Conservation (phyloP, 371 early-diverging fungal species). For the Catenaria anguillulae region DNA sequence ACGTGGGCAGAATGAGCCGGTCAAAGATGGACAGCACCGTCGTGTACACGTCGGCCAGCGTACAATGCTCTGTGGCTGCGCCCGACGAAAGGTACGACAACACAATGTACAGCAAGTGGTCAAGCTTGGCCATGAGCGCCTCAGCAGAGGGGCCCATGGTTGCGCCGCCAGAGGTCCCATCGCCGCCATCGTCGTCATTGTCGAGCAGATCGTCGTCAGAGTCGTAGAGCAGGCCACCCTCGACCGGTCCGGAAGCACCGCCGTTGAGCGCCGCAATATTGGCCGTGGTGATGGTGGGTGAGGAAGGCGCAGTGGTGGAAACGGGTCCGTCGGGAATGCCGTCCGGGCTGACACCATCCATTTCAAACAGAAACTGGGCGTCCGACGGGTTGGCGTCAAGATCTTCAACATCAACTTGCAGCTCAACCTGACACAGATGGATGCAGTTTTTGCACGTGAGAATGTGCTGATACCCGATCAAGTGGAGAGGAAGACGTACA, state of each 20-base stretch:
- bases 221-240: background rate
- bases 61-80: conserved; percentile 15
- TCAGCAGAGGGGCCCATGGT: conserved; percentile 35
- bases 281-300: background rate
- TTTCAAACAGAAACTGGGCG: conserved; percentile 6
- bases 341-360: conserved; percentile 9
- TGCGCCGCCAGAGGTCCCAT: conserved; percentile 11
- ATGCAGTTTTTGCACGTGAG: no score
- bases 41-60: conserved; percentile 37
- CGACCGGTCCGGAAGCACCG: background rate
- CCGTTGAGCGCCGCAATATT: background rate
- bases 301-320: no score
- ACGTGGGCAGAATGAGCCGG: conserved; percentile 60
- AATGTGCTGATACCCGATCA: background rate
- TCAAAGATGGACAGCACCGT: conserved; percentile 63
- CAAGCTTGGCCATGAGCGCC: conserved; percentile 63
- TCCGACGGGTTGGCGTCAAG: conserved; percentile 29
- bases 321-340: background rate
- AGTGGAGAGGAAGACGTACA: conserved; percentile 34
- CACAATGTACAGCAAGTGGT: conserved; percentile 59
- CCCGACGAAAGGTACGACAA: conserved; percentile 40
- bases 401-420: conserved; percentile 84
- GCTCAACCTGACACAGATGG: conserved; percentile 76
- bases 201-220: background rate
- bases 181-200: conserved; percentile 15